Base-by-base conservation (phyloP, 257 asterid species). In the Capsicum pubescens region DNA sequence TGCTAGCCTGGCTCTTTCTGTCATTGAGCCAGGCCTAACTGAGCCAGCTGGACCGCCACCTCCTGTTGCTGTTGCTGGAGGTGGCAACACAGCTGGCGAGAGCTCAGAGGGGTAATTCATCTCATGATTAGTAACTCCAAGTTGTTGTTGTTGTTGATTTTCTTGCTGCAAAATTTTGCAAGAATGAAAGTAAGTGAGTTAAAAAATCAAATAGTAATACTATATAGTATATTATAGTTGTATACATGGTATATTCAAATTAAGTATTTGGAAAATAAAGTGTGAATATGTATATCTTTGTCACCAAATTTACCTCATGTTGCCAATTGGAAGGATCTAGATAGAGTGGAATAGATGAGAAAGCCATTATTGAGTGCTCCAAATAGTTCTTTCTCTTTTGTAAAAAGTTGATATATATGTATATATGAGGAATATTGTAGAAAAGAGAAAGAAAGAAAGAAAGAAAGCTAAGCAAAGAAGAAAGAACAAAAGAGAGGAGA, bases 251-350 rank as follows among this genome's bases (percentile, higher is more conserved):
- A 86, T 86, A 88, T 84, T 84, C 90, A 87, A 74, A 83, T 39
- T 26, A 66, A 36, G 77, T 57, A 60, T 48, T 15, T 9, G 36
- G 57, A 74, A 50, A 19, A 56, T 21, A 5, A 69, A 14, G 54
- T 16, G 36, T 9, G 86, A 83, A 81, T 55, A 60, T 85, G 12
- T 77, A 52, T 80, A 69, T 55, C 80, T 86, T 84, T 17, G 0
- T 10, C 57, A 26, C 32, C 32, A 26, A 26, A 26, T 26, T 32
- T 87, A 85, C 90, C 89, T 84, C 90, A 14, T 82, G 76, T 48
- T 84, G 87, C 91, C 88, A 89, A 72, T 71, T 89, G 78, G 90
- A 86, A 83, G 86, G 88, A 89, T 89, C 91, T 83, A 85, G 84
- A 72, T 89, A 87, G 86, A 82, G 46, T 6, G 91, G 91, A 87